A percentile compares a stretch with the other conserved stretches of the same genome.
phyloP scores from a whole-genome alignment of 23 red algal genomes.

The Gracilariopsis chorda region DNA sequence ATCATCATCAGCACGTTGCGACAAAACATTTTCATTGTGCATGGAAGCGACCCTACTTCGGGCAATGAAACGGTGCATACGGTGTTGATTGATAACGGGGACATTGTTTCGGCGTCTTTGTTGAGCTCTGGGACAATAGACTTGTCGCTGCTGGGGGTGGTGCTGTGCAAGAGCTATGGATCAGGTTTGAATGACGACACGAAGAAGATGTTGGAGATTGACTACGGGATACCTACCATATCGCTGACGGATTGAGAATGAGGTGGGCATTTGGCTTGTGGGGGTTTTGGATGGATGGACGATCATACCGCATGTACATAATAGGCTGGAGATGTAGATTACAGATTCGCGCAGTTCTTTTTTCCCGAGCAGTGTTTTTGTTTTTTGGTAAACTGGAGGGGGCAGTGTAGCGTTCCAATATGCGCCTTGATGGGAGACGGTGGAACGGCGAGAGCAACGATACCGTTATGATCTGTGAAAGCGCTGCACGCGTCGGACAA shows the following conservation, averaged over 20 bases:
- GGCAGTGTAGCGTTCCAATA: neutral
- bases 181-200: conserved; percentile 35
- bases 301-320: no score
- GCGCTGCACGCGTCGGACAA: no score
- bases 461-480: no score
- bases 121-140: conserved; percentile 58
- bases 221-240: conserved; percentile 50
- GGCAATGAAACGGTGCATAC: conserved; percentile 59
- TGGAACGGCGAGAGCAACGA: no score
- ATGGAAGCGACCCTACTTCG: conserved; percentile 37
- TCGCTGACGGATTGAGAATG: conserved; percentile 47
- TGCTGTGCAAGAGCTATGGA: conserved; percentile 54
- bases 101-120: conserved; percentile 49
- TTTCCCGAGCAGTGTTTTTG: neutral
- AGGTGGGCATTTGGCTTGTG: no score
- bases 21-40: conserved; percentile 71
- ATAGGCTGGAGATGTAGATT: conserved; percentile 33
- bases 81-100: conserved; percentile 47
- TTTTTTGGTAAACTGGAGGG: neutral
- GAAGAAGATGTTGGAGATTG: conserved; percentile 31
- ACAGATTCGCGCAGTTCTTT: neutral
- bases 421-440: no score
- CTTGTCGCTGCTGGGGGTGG: conserved; percentile 35
- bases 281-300: no score
- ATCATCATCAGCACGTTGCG: conserved; percentile 47